Evolutionary conservation across 257 asterid genomes (phyloP).

Genomic region (Ligustrum vulgare): DNA sequence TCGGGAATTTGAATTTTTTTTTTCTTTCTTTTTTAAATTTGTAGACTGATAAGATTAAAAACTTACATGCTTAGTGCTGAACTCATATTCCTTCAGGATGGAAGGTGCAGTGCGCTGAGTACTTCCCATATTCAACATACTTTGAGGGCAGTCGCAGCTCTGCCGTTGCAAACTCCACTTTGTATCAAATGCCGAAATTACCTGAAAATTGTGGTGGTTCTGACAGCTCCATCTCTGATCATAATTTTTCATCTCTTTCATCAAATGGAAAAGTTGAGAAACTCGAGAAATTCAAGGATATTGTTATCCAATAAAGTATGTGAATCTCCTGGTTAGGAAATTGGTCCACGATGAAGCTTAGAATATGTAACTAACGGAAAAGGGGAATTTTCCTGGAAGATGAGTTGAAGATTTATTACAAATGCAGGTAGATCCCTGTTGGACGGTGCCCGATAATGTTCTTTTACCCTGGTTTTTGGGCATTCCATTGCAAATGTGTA

Average conservation of each 20-base stretch:
- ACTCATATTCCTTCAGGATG: constrained; percentile 54
- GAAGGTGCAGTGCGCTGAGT: constrained; percentile 72
- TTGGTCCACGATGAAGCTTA: constrained; percentile 22
- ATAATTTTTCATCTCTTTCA: constrained; percentile 26
- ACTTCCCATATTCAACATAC: constrained; percentile 68
- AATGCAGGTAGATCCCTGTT: constrained; percentile 13
- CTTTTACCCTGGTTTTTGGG: constrained; percentile 22
- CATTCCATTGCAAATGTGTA: constrained; percentile 39
- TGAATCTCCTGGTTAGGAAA: constrained; percentile 19
- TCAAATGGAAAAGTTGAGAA: constrained; percentile 68
- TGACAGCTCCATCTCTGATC: constrained; percentile 31
- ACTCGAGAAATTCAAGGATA: constrained; percentile 51
- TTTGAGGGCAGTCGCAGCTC: constrained; percentile 79
- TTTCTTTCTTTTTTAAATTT: constrained; percentile 8
- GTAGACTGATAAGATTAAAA: neutral
- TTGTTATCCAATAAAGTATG: constrained; percentile 45
- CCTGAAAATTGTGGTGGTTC: constrained; percentile 50
- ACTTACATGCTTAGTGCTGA: constrained; percentile 10
- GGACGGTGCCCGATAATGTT: neutral
- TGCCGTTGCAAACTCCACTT: constrained; percentile 37
- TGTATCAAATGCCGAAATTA: constrained; percentile 37
- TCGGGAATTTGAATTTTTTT: neutral
- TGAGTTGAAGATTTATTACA: constrained; percentile 15
- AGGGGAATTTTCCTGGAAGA: constrained; percentile 15
- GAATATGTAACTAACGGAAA: constrained; percentile 8